Evolutionary conservation across 2,329 filamentous ascomycete species (phyloP).

Genomic region (Blastomyces percursus): DNA sequence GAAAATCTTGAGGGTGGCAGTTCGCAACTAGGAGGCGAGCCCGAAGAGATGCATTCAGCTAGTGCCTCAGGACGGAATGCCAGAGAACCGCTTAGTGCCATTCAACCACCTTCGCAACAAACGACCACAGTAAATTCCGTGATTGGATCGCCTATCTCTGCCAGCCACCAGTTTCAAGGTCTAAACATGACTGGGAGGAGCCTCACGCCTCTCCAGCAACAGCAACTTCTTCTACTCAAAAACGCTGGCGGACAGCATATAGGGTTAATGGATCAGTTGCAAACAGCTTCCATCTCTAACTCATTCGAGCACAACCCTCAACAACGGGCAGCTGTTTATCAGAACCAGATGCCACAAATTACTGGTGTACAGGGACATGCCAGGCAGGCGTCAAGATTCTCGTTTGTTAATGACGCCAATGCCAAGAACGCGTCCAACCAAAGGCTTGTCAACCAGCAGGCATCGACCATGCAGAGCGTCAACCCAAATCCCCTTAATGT

Average conservation of each 20-base stretch:
- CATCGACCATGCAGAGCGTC: constrained; percentile 27
- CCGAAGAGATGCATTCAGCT: constrained; percentile 60
- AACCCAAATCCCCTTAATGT: constrained; percentile 30
- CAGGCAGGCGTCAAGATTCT: constrained; percentile 77
- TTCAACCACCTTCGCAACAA: constrained; percentile 69
- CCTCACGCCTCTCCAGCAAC: constrained; percentile 70
- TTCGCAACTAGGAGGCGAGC: constrained; percentile 81
- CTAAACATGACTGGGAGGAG: constrained; percentile 57
- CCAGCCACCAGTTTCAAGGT: constrained; percentile 38
- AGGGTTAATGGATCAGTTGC: constrained; percentile 40
- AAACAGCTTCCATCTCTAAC: constrained; percentile 21
- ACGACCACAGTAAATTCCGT: constrained; percentile 36
- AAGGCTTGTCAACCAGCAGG: constrained; percentile 45
- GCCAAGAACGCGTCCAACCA: constrained; percentile 48
- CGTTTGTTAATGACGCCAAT: constrained; percentile 63
- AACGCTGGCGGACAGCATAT: constrained; percentile 49
- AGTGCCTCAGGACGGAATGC: constrained; percentile 35
- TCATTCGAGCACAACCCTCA: constrained; percentile 34
- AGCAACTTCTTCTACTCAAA: constrained; percentile 58
- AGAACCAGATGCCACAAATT: constrained; percentile 39
- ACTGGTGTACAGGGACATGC: constrained; percentile 56
- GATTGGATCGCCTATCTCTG: constrained; percentile 33
- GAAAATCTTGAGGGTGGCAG: constrained; percentile 75
- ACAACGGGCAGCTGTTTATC: constrained; percentile 36
- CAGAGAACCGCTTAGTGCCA: constrained; percentile 51